Evolutionary conservation across 2,329 filamentous ascomycete genomes (phyloP), one percentile per base, ranked within the genome.

Genomic region (Simplicillium sp.): DNA sequence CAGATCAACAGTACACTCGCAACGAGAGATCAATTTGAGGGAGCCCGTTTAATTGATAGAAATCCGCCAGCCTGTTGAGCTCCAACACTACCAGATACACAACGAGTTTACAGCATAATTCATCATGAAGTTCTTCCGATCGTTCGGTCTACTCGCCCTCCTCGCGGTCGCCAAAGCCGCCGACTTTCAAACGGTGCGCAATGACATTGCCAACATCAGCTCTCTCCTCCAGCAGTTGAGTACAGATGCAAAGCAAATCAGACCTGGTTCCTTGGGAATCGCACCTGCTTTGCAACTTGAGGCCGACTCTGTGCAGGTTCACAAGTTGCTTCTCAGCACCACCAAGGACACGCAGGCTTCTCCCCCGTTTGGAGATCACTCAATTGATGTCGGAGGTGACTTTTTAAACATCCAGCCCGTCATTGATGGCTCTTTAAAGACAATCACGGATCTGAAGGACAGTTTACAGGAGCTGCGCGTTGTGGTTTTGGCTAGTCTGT

Each of bases 181-280:
- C 6, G 34, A 41, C 11, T 41, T 36, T 31, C 39, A 41, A 32
- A 41, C 39, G n/a, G 39, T 41, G 5, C 34, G 34, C 20, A 20
- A 37, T 28, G 39, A 41, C 39, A 41, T 41, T 14, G 39, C 39
- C 28, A 37, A 41, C 28, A 37, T 41, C 29, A 37, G 39, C 25
- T 7, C 29, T n/a, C 11, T 37, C 11, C 39, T 41, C 11, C 25
- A 36, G 35, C 9, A n/a, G 6, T 35, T 41, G 3, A 28, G 33
- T 13, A 12, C 11, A 3, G 35, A 32, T 11, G 39, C 39, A 8
- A 41, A 41, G 34, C 34, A 34, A 2, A 41, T 41, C 15, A 28
- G 37, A n/a, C 6, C 34, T 12, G 39, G 39, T n/a, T 41, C 39
- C 12, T 12, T 41, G 14, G 39, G 39, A 25, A 41, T 41, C n/a